A percentile compares a stretch with the other conserved stretches of the same genome.
Evolutionary conservation across 306 rosid genomes (phyloP).

Genomic region (Casuarina equisetifolia): DNA sequence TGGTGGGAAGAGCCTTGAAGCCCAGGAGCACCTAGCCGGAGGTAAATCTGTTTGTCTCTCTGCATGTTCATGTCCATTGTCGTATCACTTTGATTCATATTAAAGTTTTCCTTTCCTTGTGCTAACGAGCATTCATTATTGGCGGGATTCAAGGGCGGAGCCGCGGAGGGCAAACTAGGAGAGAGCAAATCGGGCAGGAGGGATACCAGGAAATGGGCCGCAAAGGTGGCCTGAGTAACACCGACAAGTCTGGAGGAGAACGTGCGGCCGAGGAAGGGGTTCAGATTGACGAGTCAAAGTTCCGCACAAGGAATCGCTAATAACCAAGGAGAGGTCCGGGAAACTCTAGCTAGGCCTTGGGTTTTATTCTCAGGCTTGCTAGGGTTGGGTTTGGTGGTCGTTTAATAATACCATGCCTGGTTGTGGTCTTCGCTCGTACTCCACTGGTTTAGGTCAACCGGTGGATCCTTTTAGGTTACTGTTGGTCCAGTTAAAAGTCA

Average conservation of each 20-base stretch:
- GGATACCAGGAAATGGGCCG: slow-evolving; percentile 47
- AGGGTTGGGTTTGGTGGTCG: background rate
- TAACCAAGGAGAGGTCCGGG: background rate
- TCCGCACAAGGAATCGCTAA: slow-evolving; percentile 7
- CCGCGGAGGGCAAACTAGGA: slow-evolving; percentile 57
- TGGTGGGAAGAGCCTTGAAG: slow-evolving; percentile 77
- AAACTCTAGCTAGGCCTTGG: too few relatives aligned
- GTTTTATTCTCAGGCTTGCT: too few relatives aligned
- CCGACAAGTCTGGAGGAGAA: slow-evolving; percentile 40
- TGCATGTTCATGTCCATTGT: background rate
- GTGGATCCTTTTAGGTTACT: background rate
- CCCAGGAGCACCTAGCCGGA: slow-evolving; percentile 81
- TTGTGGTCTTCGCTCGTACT: background rate
- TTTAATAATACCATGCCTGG: background rate
- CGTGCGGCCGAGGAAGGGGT: slow-evolving; percentile 41
- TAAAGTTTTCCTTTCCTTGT: background rate
- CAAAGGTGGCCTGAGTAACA: slow-evolving; percentile 47
- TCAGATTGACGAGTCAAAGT: slow-evolving; percentile 45
- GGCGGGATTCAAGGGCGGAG: slow-evolving; percentile 44
- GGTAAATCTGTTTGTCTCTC: slow-evolving; percentile 28
- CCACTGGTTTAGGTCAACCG: background rate
- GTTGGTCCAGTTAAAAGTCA: background rate
- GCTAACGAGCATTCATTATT: background rate
- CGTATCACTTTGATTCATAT: too few relatives aligned
- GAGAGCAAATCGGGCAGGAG: slow-evolving; percentile 27